phyloP scores from a whole-genome alignment of 257 asterid genomes.

The Linaria vulgaris region DNA sequence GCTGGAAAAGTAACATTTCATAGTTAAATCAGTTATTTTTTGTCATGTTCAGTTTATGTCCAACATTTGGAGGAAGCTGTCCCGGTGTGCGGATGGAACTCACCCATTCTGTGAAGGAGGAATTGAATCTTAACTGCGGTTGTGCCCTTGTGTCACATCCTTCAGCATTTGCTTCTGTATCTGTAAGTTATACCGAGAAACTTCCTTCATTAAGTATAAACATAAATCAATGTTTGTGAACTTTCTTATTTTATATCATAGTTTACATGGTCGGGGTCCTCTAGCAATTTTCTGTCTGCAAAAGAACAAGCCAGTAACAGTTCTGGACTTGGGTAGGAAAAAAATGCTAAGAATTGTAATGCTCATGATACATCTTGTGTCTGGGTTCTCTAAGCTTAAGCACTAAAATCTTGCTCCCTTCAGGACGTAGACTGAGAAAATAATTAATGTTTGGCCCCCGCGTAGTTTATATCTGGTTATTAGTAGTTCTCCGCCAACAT shows the following conservation, averaged over 20 bases:
- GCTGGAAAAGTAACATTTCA: constrained; percentile 2
- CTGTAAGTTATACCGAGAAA: constrained; percentile 49
- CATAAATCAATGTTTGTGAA: neutral
- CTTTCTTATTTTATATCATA: neutral
- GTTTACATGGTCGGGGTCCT: neutral
- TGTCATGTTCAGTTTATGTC: constrained; percentile 55
- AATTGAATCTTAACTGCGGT: constrained; percentile 75
- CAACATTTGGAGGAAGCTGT: constrained; percentile 86
- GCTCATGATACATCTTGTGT: neutral
- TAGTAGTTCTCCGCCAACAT: no score
- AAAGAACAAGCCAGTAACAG: neutral
- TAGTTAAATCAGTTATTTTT: neutral
- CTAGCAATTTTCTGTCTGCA: no score
- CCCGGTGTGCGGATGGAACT: constrained; percentile 85
- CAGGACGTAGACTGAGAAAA: neutral
- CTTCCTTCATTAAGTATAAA: no score
- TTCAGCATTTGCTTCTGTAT: constrained; percentile 80
- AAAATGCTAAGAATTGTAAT: neutral
- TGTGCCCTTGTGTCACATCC: constrained; percentile 65
- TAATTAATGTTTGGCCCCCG: neutral
- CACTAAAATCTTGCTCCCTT: constrained; percentile 1
- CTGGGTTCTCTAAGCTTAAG: neutral
- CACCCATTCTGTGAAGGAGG: constrained; percentile 78
- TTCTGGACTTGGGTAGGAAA: neutral
- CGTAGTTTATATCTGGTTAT: neutral